Conservation (phyloP, 202 grass and related monocot species). For the Setaria italica region DNA sequence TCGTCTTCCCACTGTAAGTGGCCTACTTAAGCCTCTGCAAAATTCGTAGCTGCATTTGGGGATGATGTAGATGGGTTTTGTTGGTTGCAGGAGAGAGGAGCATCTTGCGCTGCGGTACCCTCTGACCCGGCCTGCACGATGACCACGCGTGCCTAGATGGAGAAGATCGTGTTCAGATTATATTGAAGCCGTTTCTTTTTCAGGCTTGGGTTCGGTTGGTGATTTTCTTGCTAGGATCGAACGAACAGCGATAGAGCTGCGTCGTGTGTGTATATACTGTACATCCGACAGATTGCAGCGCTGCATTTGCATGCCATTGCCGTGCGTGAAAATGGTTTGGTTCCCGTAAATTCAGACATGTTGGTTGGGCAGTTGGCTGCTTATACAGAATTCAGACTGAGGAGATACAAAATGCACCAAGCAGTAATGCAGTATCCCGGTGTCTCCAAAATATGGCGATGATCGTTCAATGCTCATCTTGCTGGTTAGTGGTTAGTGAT, state of each 20-base stretch:
- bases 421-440: no score
- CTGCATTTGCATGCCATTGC: neutral
- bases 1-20: slow-evolving; percentile 66
- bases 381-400: neutral
- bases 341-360: neutral
- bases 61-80: neutral
- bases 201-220: neutral
- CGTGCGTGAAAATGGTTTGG: neutral
- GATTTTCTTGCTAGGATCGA: neutral
- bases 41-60: neutral
- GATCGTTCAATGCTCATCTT: no score
- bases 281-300: neutral
- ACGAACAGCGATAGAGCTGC: neutral
- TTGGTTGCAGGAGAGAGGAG: slow-evolving; percentile 50
- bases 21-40: neutral
- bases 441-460: no score
- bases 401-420: neutral
- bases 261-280: neutral
- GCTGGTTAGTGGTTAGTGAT: no score
- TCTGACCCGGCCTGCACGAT: slow-evolving; percentile 1
- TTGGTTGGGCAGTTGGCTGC: neutral
- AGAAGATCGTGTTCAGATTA: neutral
- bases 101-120: slow-evolving; percentile 18
- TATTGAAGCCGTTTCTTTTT: neutral
- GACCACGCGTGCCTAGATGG: neutral